Percentiles rank a stretch among this genome's conserved stretches.
These are phyloP conservation scores for Gamarada debralockiae DNA, from an alignment of 495 filamentous ascomycete species.

Conservation along the genomic window DNA sequence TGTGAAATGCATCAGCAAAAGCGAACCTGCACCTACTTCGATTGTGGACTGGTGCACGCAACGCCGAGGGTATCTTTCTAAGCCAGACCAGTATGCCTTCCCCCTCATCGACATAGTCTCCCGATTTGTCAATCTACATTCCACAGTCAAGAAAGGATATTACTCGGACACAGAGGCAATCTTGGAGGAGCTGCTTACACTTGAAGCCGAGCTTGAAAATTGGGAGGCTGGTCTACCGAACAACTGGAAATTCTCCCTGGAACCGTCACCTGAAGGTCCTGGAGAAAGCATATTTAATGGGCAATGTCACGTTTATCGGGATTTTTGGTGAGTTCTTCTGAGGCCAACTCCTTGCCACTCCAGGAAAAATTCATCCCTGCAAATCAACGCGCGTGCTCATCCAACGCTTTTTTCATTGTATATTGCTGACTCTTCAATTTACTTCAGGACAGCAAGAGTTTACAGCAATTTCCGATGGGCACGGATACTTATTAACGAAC, in stretches of 20 bases:
- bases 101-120: constrained; percentile 2
- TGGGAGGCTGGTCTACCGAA: constrained; percentile 17
- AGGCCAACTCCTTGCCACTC: too few relatives aligned
- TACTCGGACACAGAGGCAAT: background rate
- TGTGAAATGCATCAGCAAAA: constrained; percentile 13
- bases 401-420: too few relatives aligned
- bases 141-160: background rate
- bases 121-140: constrained; percentile 8
- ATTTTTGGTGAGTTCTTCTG: constrained; percentile 2
- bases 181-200: background rate
- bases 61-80: background rate
- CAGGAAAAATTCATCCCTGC: too few relatives aligned
- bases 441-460: constrained; percentile 12
- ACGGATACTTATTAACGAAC: constrained; percentile 13
- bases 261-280: background rate
- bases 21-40: background rate
- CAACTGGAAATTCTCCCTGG: constrained; percentile 1
- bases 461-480: constrained; percentile 15
- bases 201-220: constrained; percentile 14
- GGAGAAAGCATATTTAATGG: constrained; percentile 2
- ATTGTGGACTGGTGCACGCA: too few relatives aligned
- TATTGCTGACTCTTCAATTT: too few relatives aligned
- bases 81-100: constrained; percentile 1
- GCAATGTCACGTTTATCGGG: constrained; percentile 8
- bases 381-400: too few relatives aligned